These are phyloP conservation scores for Colletotrichum costaricense DNA, from an alignment of 2,329 filamentous ascomycete species.

Conservation along the genomic window DNA sequence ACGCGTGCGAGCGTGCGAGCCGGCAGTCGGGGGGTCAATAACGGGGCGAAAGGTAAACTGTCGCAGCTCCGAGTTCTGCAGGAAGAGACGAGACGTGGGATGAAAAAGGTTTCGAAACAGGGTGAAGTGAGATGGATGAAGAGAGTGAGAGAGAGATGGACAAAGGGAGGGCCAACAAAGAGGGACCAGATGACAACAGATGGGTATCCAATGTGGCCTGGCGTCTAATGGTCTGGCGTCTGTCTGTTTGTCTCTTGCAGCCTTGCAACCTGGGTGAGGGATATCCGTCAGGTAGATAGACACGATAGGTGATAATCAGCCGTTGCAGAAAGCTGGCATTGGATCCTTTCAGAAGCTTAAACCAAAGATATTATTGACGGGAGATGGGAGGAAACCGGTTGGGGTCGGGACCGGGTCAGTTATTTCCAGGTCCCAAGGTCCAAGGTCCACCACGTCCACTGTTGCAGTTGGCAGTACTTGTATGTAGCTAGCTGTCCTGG, in stretches of 20 bases:
- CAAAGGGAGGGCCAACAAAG: conserved; percentile 1
- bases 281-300: not conserved
- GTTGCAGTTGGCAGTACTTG: no score
- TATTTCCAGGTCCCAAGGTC: conserved; percentile 18
- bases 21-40: not conserved
- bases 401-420: conserved; percentile 3
- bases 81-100: not conserved
- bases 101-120: not conserved
- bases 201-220: not conserved
- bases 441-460: not conserved
- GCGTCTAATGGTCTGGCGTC: not conserved
- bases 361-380: conserved; percentile 8
- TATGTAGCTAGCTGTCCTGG: not conserved
- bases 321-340: conserved; percentile 7
- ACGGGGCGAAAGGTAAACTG: not conserved
- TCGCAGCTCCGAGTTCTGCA: not conserved
- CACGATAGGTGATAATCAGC: not conserved
- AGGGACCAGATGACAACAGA: not conserved
- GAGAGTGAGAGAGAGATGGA: no score
- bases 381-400: conserved; percentile 2
- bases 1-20: conserved; percentile 8
- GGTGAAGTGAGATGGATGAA: not conserved
- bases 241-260: not conserved
- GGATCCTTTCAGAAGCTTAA: not conserved
- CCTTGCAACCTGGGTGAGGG: not conserved